Base-by-base conservation (phyloP, 1,139 yeast species). In the Geotrichum candidum region DNA sequence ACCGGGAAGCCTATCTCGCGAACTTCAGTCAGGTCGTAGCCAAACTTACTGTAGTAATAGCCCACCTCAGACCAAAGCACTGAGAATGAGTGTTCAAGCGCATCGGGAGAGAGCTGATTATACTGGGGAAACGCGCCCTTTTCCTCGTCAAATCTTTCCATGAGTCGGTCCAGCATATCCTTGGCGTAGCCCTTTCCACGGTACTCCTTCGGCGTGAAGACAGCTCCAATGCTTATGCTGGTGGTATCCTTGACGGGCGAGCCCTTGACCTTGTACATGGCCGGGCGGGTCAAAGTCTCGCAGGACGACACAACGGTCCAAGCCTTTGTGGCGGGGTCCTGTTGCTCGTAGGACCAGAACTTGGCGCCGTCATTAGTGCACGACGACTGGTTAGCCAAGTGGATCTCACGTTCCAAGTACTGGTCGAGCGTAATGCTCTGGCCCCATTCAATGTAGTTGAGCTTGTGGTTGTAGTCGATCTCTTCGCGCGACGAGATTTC, bases 11-110 rank as follows among this genome's bases (percentile, higher is more conserved):
- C 60, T 29, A 71, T 56, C 62, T 69, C 73, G 9, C 64, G 57
- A 22, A 75, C 53, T 33, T 65, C 65, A n/a, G 65, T 63, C 55
- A 63, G 80, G 53, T 76, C 74, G 72, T 84, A 88, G 1, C 90
- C 95, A 67, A 81, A 78, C 62, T 78, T 76, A 46, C 77, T 72
- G 71, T 88, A 87, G 72, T 82, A 87, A 62, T 84, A 85, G 5
- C 90, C 92, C 51, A 88, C 81, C 69, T 87, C 95, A 46, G 91
- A 86, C 77, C 87, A 88, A 63, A 87, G 77, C 62, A 80, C 82
- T 15, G 80, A 74, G 60, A 80, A 78, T 81, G 61, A 80, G 77
- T 52, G 72, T 65, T 6, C 66, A 59, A 27, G 71, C 70, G 41
- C 68, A 70, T 51, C 68, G 25, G 70, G 65, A 6, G 78, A 71